These are phyloP conservation scores for Diutina neorugosa DNA, from an alignment of 1,139 yeast genomes.

Conservation along the genomic window DNA sequence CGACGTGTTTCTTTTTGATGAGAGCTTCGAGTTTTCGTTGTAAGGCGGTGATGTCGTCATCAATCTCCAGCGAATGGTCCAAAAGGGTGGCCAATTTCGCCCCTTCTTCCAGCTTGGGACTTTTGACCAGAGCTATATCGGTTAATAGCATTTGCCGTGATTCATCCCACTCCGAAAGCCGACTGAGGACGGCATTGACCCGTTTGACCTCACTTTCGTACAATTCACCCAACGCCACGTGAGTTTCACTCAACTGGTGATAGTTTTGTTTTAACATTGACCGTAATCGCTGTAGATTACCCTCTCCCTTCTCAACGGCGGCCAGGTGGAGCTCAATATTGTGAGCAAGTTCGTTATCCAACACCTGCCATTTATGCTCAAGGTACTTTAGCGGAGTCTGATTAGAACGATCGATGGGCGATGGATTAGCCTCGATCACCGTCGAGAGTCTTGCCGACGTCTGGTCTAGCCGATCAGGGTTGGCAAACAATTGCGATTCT, in stretches of 20 bases:
- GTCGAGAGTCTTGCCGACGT: neutral
- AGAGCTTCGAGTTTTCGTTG: neutral
- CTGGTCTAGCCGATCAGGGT: neutral
- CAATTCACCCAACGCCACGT: neutral
- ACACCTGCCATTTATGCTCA: neutral
- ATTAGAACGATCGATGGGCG: too few relatives aligned
- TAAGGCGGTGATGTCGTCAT: neutral
- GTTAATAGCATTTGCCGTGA: neutral
- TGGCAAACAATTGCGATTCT: constrained; percentile 1
- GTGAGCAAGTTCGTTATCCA: neutral
- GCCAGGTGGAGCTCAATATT: neutral
- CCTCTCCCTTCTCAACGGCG: neutral
- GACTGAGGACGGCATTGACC: neutral
- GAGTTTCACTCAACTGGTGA: neutral
- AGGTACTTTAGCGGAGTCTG: neutral
- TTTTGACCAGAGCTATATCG: neutral
- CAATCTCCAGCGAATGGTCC: neutral
- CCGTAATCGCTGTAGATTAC: neutral
- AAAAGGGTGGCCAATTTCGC: neutral
- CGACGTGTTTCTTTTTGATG: neutral
- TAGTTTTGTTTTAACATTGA: neutral
- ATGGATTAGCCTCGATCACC: neutral
- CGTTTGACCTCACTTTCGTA: neutral
- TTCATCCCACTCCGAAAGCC: neutral
- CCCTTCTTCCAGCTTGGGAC: neutral